These are phyloP conservation scores for Rhodotorula mucilaginosa DNA, from an alignment of 1,284 basidiomycete species.

Conservation along the genomic window DNA sequence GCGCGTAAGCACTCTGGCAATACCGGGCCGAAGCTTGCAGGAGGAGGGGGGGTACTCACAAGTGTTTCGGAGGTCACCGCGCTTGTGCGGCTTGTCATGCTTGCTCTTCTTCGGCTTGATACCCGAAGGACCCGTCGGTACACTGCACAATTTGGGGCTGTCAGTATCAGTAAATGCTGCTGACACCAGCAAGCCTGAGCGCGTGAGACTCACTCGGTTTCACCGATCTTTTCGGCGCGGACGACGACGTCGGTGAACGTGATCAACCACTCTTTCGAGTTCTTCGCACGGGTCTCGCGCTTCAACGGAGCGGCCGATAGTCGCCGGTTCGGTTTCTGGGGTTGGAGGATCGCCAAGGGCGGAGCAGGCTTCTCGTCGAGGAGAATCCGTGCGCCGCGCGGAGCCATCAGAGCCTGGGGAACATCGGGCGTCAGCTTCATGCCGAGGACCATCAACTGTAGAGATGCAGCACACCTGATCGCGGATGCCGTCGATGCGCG, in stretches of 20 bases:
- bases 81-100: slow-evolving; percentile 49
- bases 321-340: not conserved
- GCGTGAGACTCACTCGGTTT: slow-evolving; percentile 59
- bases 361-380: slow-evolving; percentile 67
- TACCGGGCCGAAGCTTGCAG: not conserved
- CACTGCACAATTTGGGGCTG: not conserved
- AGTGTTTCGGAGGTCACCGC: slow-evolving; percentile 72
- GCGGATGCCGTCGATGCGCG: slow-evolving; percentile 89
- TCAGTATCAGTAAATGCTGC: too few species aligned
- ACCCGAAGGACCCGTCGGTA: slow-evolving; percentile 31
- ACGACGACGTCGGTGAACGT: slow-evolving; percentile 93
- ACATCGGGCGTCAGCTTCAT: not conserved
- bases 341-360: not conserved
- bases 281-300: not conserved
- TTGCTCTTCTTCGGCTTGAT: slow-evolving; percentile 35
- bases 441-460: too few species aligned
- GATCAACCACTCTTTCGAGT: slow-evolving; percentile 80
- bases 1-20: not conserved
- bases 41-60: slow-evolving; percentile 48
- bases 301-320: not conserved
- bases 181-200: not conserved
- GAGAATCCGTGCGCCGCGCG: slow-evolving; percentile 82
- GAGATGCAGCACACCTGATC: slow-evolving; percentile 58
- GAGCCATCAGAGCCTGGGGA: slow-evolving; percentile 64
- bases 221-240: slow-evolving; percentile 83